Percentiles rank a stretch among this genome's conserved stretches.
These are phyloP conservation scores for Dillenia turbinata DNA, from an alignment of 164 flowering plant species.

Conservation along the genomic window DNA sequence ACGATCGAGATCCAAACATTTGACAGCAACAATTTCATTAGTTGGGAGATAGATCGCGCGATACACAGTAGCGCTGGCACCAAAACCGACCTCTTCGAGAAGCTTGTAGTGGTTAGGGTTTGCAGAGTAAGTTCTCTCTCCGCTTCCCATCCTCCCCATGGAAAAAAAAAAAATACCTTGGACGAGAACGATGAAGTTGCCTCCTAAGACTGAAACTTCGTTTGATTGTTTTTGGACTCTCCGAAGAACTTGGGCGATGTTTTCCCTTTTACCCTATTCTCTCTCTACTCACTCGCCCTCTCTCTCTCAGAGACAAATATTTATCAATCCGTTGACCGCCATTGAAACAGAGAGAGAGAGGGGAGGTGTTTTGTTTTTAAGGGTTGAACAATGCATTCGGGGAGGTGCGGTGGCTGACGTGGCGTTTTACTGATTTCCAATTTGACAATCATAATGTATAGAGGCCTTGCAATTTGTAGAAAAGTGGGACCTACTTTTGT, in stretches of 20 bases:
- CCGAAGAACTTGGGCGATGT: not conserved
- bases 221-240: not conserved
- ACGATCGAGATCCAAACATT: constrained; percentile 98
- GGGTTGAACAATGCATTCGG: not conserved
- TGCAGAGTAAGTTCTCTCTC: constrained; percentile 42
- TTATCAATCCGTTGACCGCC: constrained; percentile 34
- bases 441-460: too few relatives aligned
- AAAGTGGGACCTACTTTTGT: too few relatives aligned
- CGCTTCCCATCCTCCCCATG: constrained; percentile 53
- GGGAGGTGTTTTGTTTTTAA: not conserved
- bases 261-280: not conserved
- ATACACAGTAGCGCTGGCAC: constrained; percentile 89
- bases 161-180: too few relatives aligned
- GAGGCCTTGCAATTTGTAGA: too few relatives aligned
- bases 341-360: constrained; percentile 10
- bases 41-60: constrained; percentile 86
- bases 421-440: too few relatives aligned
- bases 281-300: not conserved
- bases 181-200: not conserved
- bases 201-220: constrained; percentile 3
- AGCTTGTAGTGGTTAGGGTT: constrained; percentile 72
- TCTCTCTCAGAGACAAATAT: not conserved
- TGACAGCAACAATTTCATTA: constrained; percentile 84
- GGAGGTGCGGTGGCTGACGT: too few relatives aligned
- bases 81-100: constrained; percentile 84